A percentile compares a stretch with the other conserved stretches of the same genome.
Evolutionary conservation across 2,329 filamentous ascomycete genomes (phyloP).

Genomic region (Fusarium sp.): DNA sequence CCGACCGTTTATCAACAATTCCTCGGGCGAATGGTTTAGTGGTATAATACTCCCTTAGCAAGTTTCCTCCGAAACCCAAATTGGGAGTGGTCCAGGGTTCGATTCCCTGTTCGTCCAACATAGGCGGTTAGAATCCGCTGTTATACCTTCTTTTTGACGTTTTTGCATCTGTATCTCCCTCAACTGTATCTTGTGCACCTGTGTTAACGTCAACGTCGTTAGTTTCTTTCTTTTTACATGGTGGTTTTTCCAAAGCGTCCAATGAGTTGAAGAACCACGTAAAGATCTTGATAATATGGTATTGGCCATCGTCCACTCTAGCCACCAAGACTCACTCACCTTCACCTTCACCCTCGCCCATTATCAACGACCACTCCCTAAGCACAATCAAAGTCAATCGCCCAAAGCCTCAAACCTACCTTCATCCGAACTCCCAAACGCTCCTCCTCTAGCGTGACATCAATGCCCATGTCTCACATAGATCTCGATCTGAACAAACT

Average conservation of each 20-base stretch:
- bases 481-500: slow-evolving; percentile 26
- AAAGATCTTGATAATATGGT: too few species aligned
- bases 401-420: background rate
- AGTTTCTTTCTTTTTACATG: background rate
- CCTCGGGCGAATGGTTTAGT: slow-evolving; percentile 52
- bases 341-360: background rate
- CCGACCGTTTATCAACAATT: accelerated
- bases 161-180: background rate
- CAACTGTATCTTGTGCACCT: background rate
- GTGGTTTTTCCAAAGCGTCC: background rate
- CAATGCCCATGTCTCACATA: background rate
- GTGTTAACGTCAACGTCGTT: too few species aligned
- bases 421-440: background rate
- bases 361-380: background rate
- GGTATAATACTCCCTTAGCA: slow-evolving; percentile 54
- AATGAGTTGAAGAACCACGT: too few species aligned
- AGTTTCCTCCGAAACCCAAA: slow-evolving; percentile 37
- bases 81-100: slow-evolving; percentile 54
- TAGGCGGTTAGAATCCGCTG: slow-evolving; percentile 43
- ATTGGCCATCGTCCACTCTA: background rate
- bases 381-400: background rate
- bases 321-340: background rate
- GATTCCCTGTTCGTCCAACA: slow-evolving; percentile 53
- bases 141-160: slow-evolving; percentile 32
- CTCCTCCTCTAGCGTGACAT: background rate